Evolutionary conservation across 1,139 yeast species (phyloP).

Genomic region (Zygoascus meyerae): DNA sequence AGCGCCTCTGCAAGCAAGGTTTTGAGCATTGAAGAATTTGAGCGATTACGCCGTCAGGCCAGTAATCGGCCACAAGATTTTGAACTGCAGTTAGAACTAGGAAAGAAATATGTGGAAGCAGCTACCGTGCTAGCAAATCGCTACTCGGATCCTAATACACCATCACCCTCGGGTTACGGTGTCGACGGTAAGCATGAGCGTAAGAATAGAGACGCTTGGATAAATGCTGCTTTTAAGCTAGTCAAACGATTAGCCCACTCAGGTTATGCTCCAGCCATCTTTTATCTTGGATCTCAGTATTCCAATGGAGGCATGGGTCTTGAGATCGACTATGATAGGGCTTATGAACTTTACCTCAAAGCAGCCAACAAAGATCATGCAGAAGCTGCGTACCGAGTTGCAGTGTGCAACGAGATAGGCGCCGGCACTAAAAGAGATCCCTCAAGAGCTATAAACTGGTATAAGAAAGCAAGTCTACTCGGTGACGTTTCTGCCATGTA

Average conservation of each 20-base stretch:
- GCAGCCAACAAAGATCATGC: slow-evolving; percentile 54
- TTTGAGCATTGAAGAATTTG: slow-evolving; percentile 29
- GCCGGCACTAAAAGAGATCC: slow-evolving; percentile 48
- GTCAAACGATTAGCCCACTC: slow-evolving; percentile 45
- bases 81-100: slow-evolving; percentile 34
- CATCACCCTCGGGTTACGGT: slow-evolving; percentile 17
- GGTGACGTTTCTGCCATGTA: slow-evolving; percentile 61
- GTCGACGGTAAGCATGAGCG: slow-evolving; percentile 40
- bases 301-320: slow-evolving; percentile 51
- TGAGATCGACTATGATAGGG: slow-evolving; percentile 51
- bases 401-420: slow-evolving; percentile 62
- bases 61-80: slow-evolving; percentile 30
- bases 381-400: slow-evolving; percentile 58
- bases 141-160: slow-evolving; percentile 33
- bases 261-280: slow-evolving; percentile 47
- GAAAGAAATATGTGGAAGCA: slow-evolving; percentile 35
- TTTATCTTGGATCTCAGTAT: slow-evolving; percentile 54
- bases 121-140: slow-evolving; percentile 27
- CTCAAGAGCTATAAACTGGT: slow-evolving; percentile 47
- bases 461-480: slow-evolving; percentile 50
- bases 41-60: slow-evolving; percentile 28
- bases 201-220: slow-evolving; percentile 49
- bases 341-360: slow-evolving; percentile 51
- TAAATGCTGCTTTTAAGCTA: slow-evolving; percentile 52
- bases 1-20: slow-evolving; percentile 11